Base-by-base conservation (phyloP, 495 filamentous ascomycete species). In the Evernia prunastri region DNA sequence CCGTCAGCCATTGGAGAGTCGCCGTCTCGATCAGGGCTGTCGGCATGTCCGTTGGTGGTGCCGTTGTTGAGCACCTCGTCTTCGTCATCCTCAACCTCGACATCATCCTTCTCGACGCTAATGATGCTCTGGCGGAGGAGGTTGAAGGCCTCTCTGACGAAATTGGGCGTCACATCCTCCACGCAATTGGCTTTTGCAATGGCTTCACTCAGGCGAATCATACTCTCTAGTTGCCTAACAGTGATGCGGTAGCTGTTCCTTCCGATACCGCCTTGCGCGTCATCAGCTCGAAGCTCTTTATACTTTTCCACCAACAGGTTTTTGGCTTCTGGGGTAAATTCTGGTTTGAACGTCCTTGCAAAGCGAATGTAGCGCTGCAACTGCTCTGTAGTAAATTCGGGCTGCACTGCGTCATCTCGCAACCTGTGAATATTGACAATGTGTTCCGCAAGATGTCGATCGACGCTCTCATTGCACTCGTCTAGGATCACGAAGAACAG, bases 401-500 rank as follows among this genome's bases (percentile, higher is more conserved):
- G 94, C 69, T 87, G 79, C 47, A 99, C 87, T 39, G 92, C 92
- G 49, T 86, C 89, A 69, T 99, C 94, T 60, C 92, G 88, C 58
- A 92, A 84, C 69, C 89, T 91, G 77, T 99, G 94, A 64, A 99
- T 87, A 64, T 87, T 87, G 67, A 99, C 92, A 68, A 99, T 99
- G 72, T 99, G 94, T 65, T 91, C 81, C 0, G 94, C 95, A 0
- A 98, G 80, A 67, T 92, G 90, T 62, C 92, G 89, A 71, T 99
- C 94, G 29, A 96, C 85, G 23, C 79, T 74, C 75, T 97, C 94
- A 71, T 96, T 94, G 72, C 93, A 96, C 69, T 99, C 94, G 72
- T 99, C 94, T 4, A 97, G 86, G 56, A 99, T 89, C 66, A 99
- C 92, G 72, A 99, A 99, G 82, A 99, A 99, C 23, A 99, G 80